A percentile compares a stretch with the other conserved stretches of the same genome.
These are phyloP conservation scores for Trichosporon ovoides DNA, from an alignment of 1,284 basidiomycete genomes.

Conservation along the genomic window DNA sequence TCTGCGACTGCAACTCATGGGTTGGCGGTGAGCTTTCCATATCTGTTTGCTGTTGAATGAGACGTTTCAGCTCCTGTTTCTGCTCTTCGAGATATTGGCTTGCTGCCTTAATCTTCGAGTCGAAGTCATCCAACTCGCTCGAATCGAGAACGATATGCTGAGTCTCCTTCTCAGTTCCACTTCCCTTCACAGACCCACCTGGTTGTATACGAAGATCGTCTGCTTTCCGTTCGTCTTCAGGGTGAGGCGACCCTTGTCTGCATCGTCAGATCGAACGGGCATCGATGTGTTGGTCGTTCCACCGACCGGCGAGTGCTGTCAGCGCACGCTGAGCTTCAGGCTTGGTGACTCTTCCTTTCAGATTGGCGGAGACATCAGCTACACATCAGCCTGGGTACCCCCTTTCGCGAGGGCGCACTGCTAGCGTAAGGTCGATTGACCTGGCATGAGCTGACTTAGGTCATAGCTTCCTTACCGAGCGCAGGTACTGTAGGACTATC, in stretches of 20 bases:
- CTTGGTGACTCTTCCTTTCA: constrained; percentile 78
- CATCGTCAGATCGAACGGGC: not conserved
- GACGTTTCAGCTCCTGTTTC: constrained; percentile 57
- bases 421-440: constrained; percentile 41
- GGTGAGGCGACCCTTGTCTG: constrained; percentile 42
- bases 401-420: constrained; percentile 24
- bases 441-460: constrained; percentile 18
- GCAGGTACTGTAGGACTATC: constrained; percentile 46
- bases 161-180: constrained; percentile 4
- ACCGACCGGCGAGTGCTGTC: constrained; percentile 61
- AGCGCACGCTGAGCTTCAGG: constrained; percentile 75
- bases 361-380: constrained; percentile 78
- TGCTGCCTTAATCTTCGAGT: constrained; percentile 55
- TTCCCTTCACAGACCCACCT: constrained; percentile 28
- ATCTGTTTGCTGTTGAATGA: constrained; percentile 58
- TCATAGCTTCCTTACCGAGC: constrained; percentile 25
- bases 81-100: constrained; percentile 61
- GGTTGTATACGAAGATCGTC: constrained; percentile 52
- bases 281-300: fast-evolving
- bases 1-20: constrained; percentile 53
- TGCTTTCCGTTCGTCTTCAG: constrained; percentile 62
- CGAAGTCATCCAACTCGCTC: constrained; percentile 9
- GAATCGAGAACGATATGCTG: constrained; percentile 13
- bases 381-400: constrained; percentile 22
- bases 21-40: constrained; percentile 64